Conservation (phyloP, 1,284 basidiomycete genomes). For the Porphyrellus sp. region DNA sequence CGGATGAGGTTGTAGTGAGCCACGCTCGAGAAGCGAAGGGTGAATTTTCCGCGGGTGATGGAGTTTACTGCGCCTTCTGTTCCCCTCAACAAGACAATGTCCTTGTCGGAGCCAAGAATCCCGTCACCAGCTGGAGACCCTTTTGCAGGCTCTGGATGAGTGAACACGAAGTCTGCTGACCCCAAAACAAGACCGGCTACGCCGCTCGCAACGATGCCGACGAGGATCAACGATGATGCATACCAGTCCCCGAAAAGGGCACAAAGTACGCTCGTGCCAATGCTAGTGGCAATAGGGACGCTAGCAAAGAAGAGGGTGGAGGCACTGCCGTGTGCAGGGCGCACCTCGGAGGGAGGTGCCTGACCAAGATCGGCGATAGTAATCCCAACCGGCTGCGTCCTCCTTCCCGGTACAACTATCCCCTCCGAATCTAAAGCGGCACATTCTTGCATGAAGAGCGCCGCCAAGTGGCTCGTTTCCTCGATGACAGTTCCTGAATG, state of each 20-base stretch:
- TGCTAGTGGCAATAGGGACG: neutral
- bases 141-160: neutral
- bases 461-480: neutral
- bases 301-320: neutral
- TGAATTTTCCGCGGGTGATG: constrained; percentile 30
- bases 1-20: constrained; percentile 12
- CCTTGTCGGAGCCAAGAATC: neutral
- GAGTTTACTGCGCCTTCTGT: constrained; percentile 30
- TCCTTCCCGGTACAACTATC: neutral
- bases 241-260: neutral
- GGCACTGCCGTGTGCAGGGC: neutral
- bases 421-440: neutral
- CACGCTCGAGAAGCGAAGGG: constrained; percentile 17
- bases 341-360: neutral
- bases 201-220: neutral
- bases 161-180: neutral
- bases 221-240: neutral
- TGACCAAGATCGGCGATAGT: neutral
- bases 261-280: neutral
- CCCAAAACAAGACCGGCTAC: neutral
- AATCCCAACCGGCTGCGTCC: neutral
- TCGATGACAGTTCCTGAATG: neutral
- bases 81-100: constrained; percentile 19
- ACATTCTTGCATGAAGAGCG: neutral
- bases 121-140: neutral